phyloP scores from a whole-genome alignment of 2,329 filamentous ascomycete species.

The Epicoccum sorghinum region DNA sequence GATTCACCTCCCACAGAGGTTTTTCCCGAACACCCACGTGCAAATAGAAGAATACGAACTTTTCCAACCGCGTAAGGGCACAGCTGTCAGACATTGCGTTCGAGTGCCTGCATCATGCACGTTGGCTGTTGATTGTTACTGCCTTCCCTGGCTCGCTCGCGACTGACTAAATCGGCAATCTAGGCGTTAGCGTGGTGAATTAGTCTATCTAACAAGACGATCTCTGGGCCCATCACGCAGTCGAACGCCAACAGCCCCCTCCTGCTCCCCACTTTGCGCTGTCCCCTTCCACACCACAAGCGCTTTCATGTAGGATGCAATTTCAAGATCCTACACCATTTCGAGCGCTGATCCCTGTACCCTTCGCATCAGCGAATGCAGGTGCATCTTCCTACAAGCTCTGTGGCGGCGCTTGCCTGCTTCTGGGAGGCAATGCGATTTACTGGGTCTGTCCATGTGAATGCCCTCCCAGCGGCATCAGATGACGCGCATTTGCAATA shows the following conservation, averaged over 20 bases:
- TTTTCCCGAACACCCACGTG: constrained; percentile 1
- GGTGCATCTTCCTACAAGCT: constrained; percentile 5
- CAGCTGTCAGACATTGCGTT: constrained; percentile 12
- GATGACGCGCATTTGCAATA: constrained; percentile 16
- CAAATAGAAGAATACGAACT: not conserved
- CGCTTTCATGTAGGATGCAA: constrained; percentile 10
- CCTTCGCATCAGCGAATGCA: constrained; percentile 3
- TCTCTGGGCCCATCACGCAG: constrained; percentile 9
- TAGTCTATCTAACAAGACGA: constrained; percentile 6
- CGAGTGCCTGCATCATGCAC: constrained; percentile 17
- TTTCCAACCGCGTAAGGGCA: constrained; percentile 2
- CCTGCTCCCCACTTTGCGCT: constrained; percentile 15
- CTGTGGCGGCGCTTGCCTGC: constrained; percentile 8
- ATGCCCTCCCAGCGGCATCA: constrained; percentile 1
- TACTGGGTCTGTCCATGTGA: constrained; percentile 14
- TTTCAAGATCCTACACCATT: constrained; percentile 3
- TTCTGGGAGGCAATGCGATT: constrained; percentile 19
- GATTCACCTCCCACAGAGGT: not conserved
- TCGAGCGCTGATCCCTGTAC: constrained; percentile 7
- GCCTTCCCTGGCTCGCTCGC: constrained; percentile 3
- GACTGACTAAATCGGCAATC: constrained; percentile 14
- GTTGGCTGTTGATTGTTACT: constrained; percentile 4
- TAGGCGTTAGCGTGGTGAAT: constrained; percentile 9
- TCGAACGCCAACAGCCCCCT: constrained; percentile 14
- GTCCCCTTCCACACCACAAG: constrained; percentile 7